Conservation (phyloP, 441 rosid genomes). For the Corymbia calophylla region DNA sequence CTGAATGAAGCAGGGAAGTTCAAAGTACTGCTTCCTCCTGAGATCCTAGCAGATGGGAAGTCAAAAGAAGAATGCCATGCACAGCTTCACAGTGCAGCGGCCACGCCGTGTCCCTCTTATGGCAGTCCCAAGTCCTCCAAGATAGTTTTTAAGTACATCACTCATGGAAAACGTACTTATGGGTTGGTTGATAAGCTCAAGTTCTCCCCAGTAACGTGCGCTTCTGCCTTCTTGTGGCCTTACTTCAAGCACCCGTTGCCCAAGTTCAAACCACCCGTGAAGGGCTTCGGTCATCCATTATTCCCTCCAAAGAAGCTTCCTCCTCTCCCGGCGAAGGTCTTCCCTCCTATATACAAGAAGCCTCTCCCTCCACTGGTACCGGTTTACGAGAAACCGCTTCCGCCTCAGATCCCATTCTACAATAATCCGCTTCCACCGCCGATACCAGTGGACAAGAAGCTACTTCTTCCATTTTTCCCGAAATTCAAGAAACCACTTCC, state of each 20-base stretch:
- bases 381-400: not conserved
- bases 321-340: not conserved
- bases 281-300: not conserved
- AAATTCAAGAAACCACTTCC: conserved; percentile 8
- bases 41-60: conserved; percentile 39
- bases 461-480: conserved; percentile 17
- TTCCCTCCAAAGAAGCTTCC: conserved; percentile 31
- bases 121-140: conserved; percentile 43
- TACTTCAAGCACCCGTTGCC: conserved; percentile 21
- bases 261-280: conserved; percentile 11
- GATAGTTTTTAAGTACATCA: conserved; percentile 35
- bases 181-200: conserved; percentile 50
- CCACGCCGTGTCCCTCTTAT: conserved; percentile 50
- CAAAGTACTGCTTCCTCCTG: conserved; percentile 41
- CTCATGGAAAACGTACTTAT: conserved; percentile 33
- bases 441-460: not conserved
- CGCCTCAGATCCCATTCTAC: not conserved
- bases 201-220: conserved; percentile 51
- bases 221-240: conserved; percentile 63
- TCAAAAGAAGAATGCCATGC: conserved; percentile 78
- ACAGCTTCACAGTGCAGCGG: conserved; percentile 66
- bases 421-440: conserved; percentile 24
- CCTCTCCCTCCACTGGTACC: not conserved
- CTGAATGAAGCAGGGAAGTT: conserved; percentile 65
- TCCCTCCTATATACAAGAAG: not conserved